These are phyloP conservation scores for Hypoxylon rickii DNA, from an alignment of 495 filamentous ascomycete genomes.

Conservation along the genomic window DNA sequence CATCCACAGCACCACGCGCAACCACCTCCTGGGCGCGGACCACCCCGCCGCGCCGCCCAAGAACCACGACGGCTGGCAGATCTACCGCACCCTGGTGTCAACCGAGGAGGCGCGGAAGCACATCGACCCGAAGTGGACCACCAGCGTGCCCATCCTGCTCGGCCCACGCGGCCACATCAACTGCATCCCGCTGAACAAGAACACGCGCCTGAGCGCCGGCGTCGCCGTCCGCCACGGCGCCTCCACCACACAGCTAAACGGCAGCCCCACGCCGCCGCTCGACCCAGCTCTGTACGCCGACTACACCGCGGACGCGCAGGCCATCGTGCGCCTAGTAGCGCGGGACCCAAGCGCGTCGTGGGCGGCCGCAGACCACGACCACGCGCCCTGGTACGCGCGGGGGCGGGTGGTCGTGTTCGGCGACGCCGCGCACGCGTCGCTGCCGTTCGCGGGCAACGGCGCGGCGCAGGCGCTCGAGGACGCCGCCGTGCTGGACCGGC, in stretches of 20 bases:
- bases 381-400: conserved; percentile 53
- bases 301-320: conserved; percentile 41
- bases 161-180: conserved; percentile 45
- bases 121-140: conserved; percentile 38
- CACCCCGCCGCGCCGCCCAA: conserved; percentile 46
- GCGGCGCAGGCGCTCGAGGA: conserved; percentile 67
- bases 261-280: conserved; percentile 5
- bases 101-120: conserved; percentile 34
- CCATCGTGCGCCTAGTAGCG: conserved; percentile 42
- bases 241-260: neutral
- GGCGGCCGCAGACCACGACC: conserved; percentile 53
- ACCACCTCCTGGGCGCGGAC: conserved; percentile 43
- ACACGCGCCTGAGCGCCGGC: conserved; percentile 45
- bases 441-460: conserved; percentile 62
- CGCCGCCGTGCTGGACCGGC: conserved; percentile 47
- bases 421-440: conserved; percentile 63
- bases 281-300: conserved; percentile 38
- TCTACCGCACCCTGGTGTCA: conserved; percentile 49
- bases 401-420: conserved; percentile 58
- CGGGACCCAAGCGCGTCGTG: conserved; percentile 40
- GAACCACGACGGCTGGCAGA: conserved; percentile 49
- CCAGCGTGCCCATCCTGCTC: conserved; percentile 40
- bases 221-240: conserved; percentile 41
- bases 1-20: conserved; percentile 48
- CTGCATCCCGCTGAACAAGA: conserved; percentile 46